phyloP scores from a whole-genome alignment of 2,329 filamentous ascomycete species.

The Ophiocordyceps camponoti-leonardi region DNA sequence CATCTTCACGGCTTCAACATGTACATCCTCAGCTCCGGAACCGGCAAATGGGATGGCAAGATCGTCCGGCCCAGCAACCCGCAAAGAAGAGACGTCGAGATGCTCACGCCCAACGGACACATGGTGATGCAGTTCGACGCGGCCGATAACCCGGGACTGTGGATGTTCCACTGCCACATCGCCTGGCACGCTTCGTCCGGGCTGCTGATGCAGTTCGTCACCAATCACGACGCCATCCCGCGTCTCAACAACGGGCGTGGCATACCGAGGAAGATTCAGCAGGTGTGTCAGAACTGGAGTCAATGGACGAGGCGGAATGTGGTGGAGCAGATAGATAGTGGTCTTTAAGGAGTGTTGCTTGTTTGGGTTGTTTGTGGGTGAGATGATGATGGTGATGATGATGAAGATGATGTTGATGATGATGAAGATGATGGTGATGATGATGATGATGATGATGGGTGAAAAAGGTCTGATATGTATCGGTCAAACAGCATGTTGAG shows the following conservation, averaged over 20 bases:
- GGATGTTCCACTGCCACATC: slow-evolving; percentile 38
- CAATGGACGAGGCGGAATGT: slow-evolving; percentile 21
- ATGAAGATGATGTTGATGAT: too few relatives aligned
- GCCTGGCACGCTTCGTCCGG: slow-evolving; percentile 39
- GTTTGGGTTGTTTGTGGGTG: too few relatives aligned
- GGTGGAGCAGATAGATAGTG: slow-evolving; percentile 36
- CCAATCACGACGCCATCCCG: slow-evolving; percentile 20
- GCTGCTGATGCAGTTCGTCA: slow-evolving; percentile 33
- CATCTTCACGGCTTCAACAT: slow-evolving; percentile 59
- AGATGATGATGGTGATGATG: too few relatives aligned
- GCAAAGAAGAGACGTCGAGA: slow-evolving; percentile 32
- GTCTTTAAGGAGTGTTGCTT: slow-evolving; percentile 24
- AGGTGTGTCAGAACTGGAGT: slow-evolving; percentile 12
- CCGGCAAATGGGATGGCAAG: slow-evolving; percentile 25
- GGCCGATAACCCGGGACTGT: slow-evolving; percentile 25
- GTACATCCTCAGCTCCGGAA: slow-evolving; percentile 41
- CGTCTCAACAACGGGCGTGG: slow-evolving; percentile 32
- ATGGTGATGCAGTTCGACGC: slow-evolving; percentile 34
- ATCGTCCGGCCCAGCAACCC: slow-evolving; percentile 28
- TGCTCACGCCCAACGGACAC: slow-evolving; percentile 25
- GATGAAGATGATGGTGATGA: too few relatives aligned
- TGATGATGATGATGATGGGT: too few relatives aligned
- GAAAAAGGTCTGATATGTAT: too few relatives aligned
- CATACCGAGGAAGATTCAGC: slow-evolving; percentile 31
- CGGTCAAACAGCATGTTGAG: too few relatives aligned